Conservation (phyloP, 768 basidiomycete species). For the Collybia sordida region DNA sequence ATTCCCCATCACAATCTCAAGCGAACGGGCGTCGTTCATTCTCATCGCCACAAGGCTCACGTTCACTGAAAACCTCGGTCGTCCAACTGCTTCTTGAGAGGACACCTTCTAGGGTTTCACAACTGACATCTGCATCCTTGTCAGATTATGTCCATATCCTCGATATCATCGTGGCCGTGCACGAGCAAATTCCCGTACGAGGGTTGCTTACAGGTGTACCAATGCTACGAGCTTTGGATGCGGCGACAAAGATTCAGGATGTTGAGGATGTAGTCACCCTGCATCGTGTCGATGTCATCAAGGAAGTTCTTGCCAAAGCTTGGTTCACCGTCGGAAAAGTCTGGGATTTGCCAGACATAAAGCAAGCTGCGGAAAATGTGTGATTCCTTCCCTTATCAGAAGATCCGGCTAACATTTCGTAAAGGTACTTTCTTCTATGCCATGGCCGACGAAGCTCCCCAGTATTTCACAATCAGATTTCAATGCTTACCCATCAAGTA, state of each 20-base stretch:
- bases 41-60: conserved; percentile 40
- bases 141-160: conserved; percentile 77
- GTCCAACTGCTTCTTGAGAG: conserved; percentile 52
- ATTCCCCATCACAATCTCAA: conserved; percentile 30
- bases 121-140: conserved; percentile 54
- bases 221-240: conserved; percentile 79
- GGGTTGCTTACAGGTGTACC: conserved; percentile 78
- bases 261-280: conserved; percentile 34
- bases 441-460: conserved; percentile 37
- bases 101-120: conserved; percentile 40
- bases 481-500: conserved; percentile 43
- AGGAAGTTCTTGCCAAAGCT: conserved; percentile 58
- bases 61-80: conserved; percentile 57
- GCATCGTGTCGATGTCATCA: conserved; percentile 53
- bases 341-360: conserved; percentile 64
- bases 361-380: conserved; percentile 57
- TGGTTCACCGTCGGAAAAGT: conserved; percentile 71
- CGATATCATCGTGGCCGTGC: conserved; percentile 63
- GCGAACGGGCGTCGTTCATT: conserved; percentile 45
- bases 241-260: conserved; percentile 43
- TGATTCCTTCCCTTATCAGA: conserved; percentile 13
- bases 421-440: conserved; percentile 45
- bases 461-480: conserved; percentile 30
- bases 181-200: conserved; percentile 72
- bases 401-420: conserved; percentile 9